phyloP scores from a whole-genome alignment of 352 stramenopile species.

The Globisporangium lucens region DNA sequence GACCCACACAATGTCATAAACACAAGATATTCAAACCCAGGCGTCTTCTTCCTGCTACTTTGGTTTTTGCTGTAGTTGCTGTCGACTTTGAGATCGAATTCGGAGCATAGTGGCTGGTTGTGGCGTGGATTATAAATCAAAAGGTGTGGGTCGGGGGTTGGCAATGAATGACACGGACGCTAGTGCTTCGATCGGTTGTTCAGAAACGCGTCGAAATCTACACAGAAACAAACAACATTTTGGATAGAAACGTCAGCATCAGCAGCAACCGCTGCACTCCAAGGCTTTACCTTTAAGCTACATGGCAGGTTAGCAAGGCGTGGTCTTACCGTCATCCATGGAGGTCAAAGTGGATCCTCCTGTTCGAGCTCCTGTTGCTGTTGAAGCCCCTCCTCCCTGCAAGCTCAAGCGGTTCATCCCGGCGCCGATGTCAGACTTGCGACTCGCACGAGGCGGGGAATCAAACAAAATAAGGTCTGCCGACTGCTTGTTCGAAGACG shows the following conservation, averaged over 20 bases:
- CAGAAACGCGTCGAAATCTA: slow-evolving; percentile 54
- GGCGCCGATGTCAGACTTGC: slow-evolving; percentile 20
- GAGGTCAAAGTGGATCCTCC: slow-evolving; percentile 31
- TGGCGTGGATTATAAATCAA: slow-evolving; percentile 16
- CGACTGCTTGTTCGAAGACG: slow-evolving; percentile 16
- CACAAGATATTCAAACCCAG: background rate
- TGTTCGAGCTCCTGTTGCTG: slow-evolving; percentile 2
- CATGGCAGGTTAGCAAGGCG: background rate
- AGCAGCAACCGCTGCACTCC: background rate
- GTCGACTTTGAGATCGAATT: background rate
- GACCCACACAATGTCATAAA: background rate
- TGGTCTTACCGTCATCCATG: slow-evolving; percentile 38
- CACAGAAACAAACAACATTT: background rate
- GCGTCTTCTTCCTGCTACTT: background rate
- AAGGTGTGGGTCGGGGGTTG: background rate
- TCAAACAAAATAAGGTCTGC: slow-evolving; percentile 63
- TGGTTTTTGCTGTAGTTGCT: background rate
- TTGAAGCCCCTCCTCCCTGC: slow-evolving; percentile 12
- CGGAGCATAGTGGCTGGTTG: background rate
- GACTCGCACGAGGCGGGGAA: slow-evolving; percentile 38
- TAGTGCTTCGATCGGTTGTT: slow-evolving; percentile 29
- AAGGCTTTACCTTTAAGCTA: background rate
- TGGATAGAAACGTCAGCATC: background rate
- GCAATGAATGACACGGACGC: background rate
- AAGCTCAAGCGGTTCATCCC: slow-evolving; percentile 31